phyloP scores from a whole-genome alignment of 768 basidiomycete species.

The Ephemerocybe angulata region DNA sequence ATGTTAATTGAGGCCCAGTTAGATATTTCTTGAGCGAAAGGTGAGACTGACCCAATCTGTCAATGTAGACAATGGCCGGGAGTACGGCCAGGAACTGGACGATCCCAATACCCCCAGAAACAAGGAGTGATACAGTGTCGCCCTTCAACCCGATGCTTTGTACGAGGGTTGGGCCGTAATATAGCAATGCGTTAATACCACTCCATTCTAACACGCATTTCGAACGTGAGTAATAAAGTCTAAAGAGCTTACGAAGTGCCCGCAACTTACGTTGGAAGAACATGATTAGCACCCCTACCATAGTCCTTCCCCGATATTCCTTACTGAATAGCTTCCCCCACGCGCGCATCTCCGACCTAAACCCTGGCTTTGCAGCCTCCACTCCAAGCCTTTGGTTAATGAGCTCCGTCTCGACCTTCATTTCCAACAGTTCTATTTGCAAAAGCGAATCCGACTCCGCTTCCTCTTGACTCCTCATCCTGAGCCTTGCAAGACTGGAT shows the following conservation, averaged over 20 bases:
- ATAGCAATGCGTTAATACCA: constrained; percentile 80
- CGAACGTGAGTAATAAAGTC: background rate
- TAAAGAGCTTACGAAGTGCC: background rate
- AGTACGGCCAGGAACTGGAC: constrained; percentile 74
- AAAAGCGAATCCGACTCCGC: constrained; percentile 43
- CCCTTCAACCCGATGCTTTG: constrained; percentile 59
- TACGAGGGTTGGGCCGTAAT: constrained; percentile 76
- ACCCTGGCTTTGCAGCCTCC: constrained; percentile 13
- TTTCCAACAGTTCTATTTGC: constrained; percentile 73
- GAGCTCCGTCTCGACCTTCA: constrained; percentile 63
- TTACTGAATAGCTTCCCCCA: constrained; percentile 58
- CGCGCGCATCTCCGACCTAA: constrained; percentile 32
- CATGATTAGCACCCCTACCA: constrained; percentile 72
- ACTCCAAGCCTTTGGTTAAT: constrained; percentile 32
- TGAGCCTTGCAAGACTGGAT: constrained; percentile 51
- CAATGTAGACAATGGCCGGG: constrained; percentile 70
- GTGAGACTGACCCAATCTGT: constrained; percentile 47
- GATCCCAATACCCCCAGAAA: constrained; percentile 75
- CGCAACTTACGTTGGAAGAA: constrained; percentile 70
- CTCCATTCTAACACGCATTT: constrained; percentile 66
- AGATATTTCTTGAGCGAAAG: background rate
- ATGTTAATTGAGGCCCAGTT: background rate
- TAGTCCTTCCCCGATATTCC: constrained; percentile 57
- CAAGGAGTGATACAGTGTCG: constrained; percentile 57
- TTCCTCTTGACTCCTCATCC: constrained; percentile 46